These are phyloP conservation scores for Tetramitus jugosus DNA, from an alignment of 208 protist species.

Conservation along the genomic window DNA sequence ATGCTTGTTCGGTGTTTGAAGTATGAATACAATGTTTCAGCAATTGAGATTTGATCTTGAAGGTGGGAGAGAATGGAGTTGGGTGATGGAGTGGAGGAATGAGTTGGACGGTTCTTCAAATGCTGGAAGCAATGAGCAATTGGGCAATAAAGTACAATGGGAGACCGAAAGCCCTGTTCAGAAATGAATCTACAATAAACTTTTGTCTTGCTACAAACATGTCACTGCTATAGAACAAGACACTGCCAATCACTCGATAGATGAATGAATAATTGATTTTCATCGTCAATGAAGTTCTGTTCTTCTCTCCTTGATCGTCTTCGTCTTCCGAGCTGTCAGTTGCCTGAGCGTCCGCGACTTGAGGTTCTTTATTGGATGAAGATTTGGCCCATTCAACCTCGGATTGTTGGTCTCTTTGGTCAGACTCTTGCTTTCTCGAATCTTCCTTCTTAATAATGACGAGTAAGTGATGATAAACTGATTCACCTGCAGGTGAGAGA, in stretches of 20 bases:
- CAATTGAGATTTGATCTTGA: too few species aligned
- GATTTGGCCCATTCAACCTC: background rate
- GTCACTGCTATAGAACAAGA: background rate
- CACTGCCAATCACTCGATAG: background rate
- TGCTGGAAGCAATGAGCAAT: background rate
- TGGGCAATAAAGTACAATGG: constrained; percentile 11
- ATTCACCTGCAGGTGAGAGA: background rate
- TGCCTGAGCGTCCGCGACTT: too few species aligned
- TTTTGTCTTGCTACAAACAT: background rate
- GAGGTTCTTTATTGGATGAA: too few species aligned
- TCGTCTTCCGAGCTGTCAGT: too few species aligned
- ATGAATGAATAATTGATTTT: too few species aligned
- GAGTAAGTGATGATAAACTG: background rate
- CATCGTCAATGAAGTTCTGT: too few species aligned
- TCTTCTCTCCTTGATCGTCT: too few species aligned
- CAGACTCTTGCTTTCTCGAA: background rate
- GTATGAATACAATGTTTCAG: too few species aligned
- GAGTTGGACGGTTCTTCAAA: too few species aligned
- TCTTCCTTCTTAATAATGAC: background rate
- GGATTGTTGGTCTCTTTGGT: background rate
- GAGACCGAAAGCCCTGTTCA: background rate
- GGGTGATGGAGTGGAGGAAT: too few species aligned
- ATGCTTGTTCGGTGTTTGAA: too few species aligned
- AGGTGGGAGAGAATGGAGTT: too few species aligned
- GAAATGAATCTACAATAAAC: background rate